Conservation (phyloP, 2,329 filamentous ascomycete species). For the Colletotrichum eleusines region DNA sequence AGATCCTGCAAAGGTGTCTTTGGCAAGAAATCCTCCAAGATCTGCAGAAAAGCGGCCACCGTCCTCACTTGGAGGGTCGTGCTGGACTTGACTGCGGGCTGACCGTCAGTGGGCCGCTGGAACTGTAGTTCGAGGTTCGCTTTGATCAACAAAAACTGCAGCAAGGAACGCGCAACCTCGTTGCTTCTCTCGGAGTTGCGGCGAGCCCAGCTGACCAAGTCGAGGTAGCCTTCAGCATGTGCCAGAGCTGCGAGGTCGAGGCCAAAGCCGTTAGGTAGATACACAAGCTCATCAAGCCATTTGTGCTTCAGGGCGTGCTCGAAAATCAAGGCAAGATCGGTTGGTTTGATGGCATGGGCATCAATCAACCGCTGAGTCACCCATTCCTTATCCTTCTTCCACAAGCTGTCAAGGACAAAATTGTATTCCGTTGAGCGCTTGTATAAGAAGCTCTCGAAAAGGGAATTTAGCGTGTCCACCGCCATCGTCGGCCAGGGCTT, state of each 20-base stretch:
- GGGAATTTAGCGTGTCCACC: constrained; percentile 78
- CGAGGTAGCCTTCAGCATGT: constrained; percentile 83
- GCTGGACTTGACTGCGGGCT: constrained; percentile 68
- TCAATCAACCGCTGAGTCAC: constrained; percentile 84
- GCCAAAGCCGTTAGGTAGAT: constrained; percentile 84
- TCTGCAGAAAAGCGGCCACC: constrained; percentile 82
- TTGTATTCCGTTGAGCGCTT: constrained; percentile 83
- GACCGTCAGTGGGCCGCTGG: constrained; percentile 76
- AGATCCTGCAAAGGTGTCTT: constrained; percentile 74
- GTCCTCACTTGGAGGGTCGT: constrained; percentile 87
- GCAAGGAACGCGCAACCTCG: constrained; percentile 77
- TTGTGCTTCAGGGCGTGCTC: constrained; percentile 81
- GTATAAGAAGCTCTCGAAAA: constrained; percentile 86
- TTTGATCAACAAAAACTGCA: constrained; percentile 87
- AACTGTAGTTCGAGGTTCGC: constrained; percentile 82
- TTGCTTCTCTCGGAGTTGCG: constrained; percentile 74
- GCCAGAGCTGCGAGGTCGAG: constrained; percentile 89
- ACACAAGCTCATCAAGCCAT: constrained; percentile 87
- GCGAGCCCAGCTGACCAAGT: constrained; percentile 84
- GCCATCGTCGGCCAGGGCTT: constrained; percentile 83
- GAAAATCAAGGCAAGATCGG: constrained; percentile 57
- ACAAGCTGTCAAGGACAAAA: constrained; percentile 91
- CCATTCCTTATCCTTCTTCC: constrained; percentile 91
- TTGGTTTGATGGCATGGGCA: constrained; percentile 79
- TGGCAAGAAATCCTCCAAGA: constrained; percentile 78